Evolutionary conservation across 306 rosid species (phyloP).

Genomic region (Ochetophila trinervis): DNA sequence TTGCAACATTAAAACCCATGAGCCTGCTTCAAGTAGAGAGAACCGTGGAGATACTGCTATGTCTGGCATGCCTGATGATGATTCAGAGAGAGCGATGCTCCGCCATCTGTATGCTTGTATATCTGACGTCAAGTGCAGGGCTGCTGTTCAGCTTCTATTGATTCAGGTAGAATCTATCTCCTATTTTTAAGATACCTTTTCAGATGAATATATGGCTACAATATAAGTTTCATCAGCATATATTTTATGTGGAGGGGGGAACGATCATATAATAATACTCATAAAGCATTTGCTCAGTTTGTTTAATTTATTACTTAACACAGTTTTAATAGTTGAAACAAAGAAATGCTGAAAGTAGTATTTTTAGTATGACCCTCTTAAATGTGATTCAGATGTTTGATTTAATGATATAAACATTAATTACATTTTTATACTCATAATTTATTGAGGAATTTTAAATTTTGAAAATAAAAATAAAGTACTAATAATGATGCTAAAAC

Average conservation of each 20-base stretch:
- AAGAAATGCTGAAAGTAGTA: background rate
- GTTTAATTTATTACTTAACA: background rate
- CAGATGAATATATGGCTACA: background rate
- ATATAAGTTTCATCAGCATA: background rate
- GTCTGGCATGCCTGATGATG: constrained; percentile 45
- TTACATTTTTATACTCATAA: too few species aligned
- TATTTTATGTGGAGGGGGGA: background rate
- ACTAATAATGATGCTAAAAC: background rate
- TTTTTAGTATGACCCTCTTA: background rate
- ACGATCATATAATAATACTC: background rate
- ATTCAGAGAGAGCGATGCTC: constrained; percentile 40
- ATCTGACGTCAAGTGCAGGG: constrained; percentile 81
- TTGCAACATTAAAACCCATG: constrained; percentile 31
- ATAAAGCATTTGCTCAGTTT: background rate
- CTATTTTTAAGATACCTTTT: constrained; percentile 6
- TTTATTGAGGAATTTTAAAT: background rate
- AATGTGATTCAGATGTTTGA: background rate
- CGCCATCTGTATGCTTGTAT: constrained; percentile 53
- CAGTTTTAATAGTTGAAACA: background rate
- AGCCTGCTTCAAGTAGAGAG: constrained; percentile 39
- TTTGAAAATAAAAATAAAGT: too few species aligned
- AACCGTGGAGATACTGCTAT: constrained; percentile 45
- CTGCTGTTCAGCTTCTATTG: constrained; percentile 91
- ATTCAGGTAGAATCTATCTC: constrained; percentile 69
- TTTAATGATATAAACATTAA: background rate